phyloP scores from a whole-genome alignment of 495 filamentous ascomycete species.

The Acidomyces sp. region DNA sequence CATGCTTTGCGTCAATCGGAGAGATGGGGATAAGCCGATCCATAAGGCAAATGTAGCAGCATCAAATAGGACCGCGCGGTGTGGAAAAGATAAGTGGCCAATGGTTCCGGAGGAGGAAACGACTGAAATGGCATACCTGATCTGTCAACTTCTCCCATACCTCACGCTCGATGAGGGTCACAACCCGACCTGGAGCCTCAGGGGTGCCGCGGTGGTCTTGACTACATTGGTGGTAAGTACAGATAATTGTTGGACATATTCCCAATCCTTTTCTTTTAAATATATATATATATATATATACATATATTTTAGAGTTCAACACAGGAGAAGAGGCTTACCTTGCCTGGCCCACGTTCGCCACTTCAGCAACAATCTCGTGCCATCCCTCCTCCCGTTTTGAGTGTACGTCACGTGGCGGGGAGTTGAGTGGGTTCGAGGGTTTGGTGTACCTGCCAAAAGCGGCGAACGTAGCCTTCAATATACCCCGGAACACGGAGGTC shows the following conservation, averaged over 20 bases:
- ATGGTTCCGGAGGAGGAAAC: neutral
- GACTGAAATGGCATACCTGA: constrained; percentile 27
- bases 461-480: constrained; percentile 83
- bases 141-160: constrained; percentile 75
- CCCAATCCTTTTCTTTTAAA: no score
- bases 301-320: no score
- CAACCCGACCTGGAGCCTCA: constrained; percentile 73
- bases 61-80: no score
- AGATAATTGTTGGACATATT: no score
- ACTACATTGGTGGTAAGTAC: no score
- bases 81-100: no score
- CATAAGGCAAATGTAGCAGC: no score
- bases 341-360: constrained; percentile 34
- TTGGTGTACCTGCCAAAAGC: constrained; percentile 84
- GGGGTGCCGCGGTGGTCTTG: constrained; percentile 93
- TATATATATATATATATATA: no score
- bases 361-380: constrained; percentile 19
- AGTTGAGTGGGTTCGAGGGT: neutral
- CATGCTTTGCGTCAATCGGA: no score
- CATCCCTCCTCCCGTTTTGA: no score
- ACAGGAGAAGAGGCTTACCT: constrained; percentile 39
- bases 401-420: no score
- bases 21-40: no score
- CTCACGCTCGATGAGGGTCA: constrained; percentile 71
- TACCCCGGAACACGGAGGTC: constrained; percentile 80